These are phyloP conservation scores for Rhypophila decipiens DNA, from an alignment of 495 filamentous ascomycete species.

Conservation along the genomic window DNA sequence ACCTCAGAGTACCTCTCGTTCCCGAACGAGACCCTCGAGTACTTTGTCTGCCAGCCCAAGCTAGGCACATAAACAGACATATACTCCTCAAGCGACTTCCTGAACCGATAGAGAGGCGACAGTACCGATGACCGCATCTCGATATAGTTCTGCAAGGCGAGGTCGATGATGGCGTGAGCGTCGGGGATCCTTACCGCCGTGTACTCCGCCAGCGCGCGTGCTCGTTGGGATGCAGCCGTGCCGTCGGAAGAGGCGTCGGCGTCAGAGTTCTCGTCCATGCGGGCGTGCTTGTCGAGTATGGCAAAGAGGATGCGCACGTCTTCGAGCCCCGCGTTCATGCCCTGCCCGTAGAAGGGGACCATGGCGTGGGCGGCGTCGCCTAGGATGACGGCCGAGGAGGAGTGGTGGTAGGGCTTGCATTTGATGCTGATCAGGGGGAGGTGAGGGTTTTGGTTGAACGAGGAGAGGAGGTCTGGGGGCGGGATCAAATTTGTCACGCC, in stretches of 20 bases:
- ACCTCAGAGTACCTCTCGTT: slow-evolving; percentile 89
- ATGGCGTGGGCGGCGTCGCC: slow-evolving; percentile 97
- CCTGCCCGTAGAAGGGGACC: slow-evolving; percentile 91
- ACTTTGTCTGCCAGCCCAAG: slow-evolving; percentile 85
- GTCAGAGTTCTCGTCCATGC: slow-evolving; percentile 11
- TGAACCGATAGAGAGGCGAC: slow-evolving; percentile 62
- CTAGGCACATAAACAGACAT: slow-evolving; percentile 67
- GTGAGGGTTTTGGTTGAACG: slow-evolving; percentile 75
- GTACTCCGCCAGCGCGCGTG: slow-evolving; percentile 65
- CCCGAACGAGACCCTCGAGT: slow-evolving; percentile 85
- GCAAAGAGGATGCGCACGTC: slow-evolving; percentile 78
- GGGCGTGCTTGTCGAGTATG: slow-evolving; percentile 56
- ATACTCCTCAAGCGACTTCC: slow-evolving; percentile 84
- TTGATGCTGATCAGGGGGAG: slow-evolving; percentile 90
- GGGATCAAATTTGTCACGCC: slow-evolving; percentile 81
- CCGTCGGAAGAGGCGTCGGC: slow-evolving; percentile 5
- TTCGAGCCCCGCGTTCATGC: slow-evolving; percentile 83
- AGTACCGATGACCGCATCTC: slow-evolving; percentile 87
- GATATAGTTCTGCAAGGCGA: slow-evolving; percentile 83
- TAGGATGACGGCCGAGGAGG: slow-evolving; percentile 70
- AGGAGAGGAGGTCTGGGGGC: slow-evolving; percentile 55
- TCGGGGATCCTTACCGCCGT: slow-evolving; percentile 64
- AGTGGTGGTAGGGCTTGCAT: slow-evolving; percentile 79
- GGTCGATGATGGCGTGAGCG: slow-evolving; percentile 83
- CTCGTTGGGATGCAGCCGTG: slow-evolving; percentile 32